Percentiles rank a stretch among this genome's conserved stretches.
phyloP scores from a whole-genome alignment of 305 asterid genomes.

The Solanum hybrid region DNA sequence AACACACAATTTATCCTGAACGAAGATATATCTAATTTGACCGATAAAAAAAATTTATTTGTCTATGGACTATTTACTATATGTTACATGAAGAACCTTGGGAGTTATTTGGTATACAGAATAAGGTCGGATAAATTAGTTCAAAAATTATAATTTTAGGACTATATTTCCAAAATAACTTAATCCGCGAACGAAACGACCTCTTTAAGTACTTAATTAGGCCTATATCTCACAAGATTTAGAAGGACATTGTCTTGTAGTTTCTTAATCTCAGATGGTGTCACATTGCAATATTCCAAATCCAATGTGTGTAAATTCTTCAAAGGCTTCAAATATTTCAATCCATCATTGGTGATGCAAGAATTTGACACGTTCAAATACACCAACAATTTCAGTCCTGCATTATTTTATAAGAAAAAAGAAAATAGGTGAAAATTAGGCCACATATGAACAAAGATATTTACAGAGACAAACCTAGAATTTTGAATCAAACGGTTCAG shows the following conservation, averaged over 20 bases:
- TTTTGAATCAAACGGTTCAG: not conserved
- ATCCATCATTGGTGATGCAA: not conserved
- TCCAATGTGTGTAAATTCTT: not conserved
- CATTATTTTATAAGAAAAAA: not conserved
- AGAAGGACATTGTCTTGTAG: not conserved
- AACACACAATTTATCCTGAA: not conserved
- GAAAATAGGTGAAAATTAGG: not conserved
- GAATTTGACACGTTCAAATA: not conserved
- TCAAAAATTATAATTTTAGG: accelerated
- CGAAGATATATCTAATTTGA: not conserved
- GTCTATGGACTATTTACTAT: not conserved
- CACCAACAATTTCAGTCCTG: conserved; percentile 1
- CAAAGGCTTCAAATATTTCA: not conserved
- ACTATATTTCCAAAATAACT: not conserved
- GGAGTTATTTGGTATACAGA: not conserved
- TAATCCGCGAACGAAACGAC: not conserved
- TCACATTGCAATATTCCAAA: conserved; percentile 6
- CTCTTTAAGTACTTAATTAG: not conserved
- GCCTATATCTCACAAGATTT: not conserved
- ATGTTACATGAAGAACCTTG: not conserved
- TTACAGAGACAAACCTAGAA: not conserved
- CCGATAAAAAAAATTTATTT: not conserved
- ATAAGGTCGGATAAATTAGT: not conserved
- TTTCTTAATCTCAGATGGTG: conserved; percentile 1
- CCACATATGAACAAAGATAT: not conserved